Percentiles rank a stretch among this genome's conserved stretches.
Evolutionary conservation across 2,329 filamentous ascomycete species (phyloP).

Genomic region (Sclerotinia borealis): DNA sequence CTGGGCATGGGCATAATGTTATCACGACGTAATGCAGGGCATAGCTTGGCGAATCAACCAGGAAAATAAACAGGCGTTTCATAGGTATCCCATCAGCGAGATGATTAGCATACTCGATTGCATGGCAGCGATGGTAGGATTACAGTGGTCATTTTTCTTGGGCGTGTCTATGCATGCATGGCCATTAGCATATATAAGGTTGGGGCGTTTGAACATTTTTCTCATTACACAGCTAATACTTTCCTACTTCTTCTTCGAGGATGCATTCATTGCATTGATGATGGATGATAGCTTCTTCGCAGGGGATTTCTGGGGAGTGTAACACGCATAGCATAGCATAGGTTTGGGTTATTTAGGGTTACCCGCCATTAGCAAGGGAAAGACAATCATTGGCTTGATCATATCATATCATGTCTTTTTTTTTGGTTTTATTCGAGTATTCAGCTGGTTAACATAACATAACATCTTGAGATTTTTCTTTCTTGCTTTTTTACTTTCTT

Average conservation of each 20-base stretch:
- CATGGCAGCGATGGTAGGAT: slow-evolving; percentile 4
- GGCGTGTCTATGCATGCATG: neutral
- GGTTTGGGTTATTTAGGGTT: neutral
- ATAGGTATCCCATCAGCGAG: slow-evolving; percentile 6
- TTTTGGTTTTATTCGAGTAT: no score
- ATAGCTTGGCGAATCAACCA: neutral
- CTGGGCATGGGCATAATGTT: neutral
- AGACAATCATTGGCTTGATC: neutral
- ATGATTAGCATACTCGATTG: neutral
- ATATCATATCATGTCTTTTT: neutral
- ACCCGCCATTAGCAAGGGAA: neutral
- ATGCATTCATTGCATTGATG: no score
- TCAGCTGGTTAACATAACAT: no score
- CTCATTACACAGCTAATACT: neutral
- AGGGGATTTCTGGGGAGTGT: neutral
- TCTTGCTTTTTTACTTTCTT: neutral
- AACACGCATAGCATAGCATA: no score
- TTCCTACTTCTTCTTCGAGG: neutral
- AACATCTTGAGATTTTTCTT: neutral
- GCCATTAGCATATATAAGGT: neutral
- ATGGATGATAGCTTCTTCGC: neutral
- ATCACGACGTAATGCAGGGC: neutral
- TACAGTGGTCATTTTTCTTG: neutral
- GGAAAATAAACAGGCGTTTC: neutral
- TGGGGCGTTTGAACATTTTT: neutral